Percentiles rank a stretch among this genome's conserved stretches.
Conservation (phyloP, 2,329 filamentous ascomycete genomes). For the Xylariaceae sp. region DNA sequence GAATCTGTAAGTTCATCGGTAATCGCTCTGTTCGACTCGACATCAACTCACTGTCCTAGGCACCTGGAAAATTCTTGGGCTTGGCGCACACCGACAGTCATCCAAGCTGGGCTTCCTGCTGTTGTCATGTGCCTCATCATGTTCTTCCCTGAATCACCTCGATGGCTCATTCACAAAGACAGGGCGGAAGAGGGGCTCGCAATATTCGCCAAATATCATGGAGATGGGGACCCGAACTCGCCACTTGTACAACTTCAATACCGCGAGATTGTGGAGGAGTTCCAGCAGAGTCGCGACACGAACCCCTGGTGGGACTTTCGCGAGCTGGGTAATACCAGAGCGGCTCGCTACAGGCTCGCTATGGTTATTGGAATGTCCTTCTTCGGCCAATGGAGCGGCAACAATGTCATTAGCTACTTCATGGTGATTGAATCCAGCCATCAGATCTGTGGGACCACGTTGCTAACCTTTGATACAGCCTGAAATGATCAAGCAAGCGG, state of each 20-base stretch:
- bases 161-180: constrained; percentile 38
- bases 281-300: constrained; percentile 42
- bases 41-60: constrained; percentile 20
- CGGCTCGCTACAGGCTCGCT: constrained; percentile 43
- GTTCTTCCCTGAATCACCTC: constrained; percentile 32
- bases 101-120: constrained; percentile 41
- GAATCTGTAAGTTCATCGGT: constrained; percentile 10
- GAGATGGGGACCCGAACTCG: constrained; percentile 48
- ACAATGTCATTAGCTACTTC: not conserved
- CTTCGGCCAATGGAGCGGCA: constrained; percentile 25
- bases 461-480: constrained; percentile 21
- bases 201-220: constrained; percentile 56
- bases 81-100: constrained; percentile 56
- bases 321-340: constrained; percentile 45
- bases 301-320: constrained; percentile 59
- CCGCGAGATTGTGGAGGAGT: constrained; percentile 50
- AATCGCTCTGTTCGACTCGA: too few species aligned
- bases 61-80: constrained; percentile 39
- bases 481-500: constrained; percentile 37
- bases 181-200: constrained; percentile 51
- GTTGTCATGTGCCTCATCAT: constrained; percentile 40
- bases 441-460: too few species aligned
- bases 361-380: constrained; percentile 49
- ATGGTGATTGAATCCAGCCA: not conserved
- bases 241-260: constrained; percentile 54